These are phyloP conservation scores for Daldinia concentrica DNA, from an alignment of 495 filamentous ascomycete genomes.

Conservation along the genomic window DNA sequence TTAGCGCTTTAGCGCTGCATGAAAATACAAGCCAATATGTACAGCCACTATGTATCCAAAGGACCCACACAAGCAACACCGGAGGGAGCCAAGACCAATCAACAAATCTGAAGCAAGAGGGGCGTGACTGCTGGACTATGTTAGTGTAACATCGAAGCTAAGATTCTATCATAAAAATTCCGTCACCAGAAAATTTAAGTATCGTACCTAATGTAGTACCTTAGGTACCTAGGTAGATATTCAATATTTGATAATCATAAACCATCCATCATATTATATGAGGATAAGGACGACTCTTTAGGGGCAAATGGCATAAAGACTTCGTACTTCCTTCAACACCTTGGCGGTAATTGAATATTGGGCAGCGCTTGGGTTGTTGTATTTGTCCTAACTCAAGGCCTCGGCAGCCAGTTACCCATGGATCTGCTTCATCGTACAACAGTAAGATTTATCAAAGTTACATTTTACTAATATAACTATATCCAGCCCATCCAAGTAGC, in stretches of 20 bases:
- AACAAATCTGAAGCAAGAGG: neutral
- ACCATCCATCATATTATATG: neutral
- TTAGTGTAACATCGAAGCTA: neutral
- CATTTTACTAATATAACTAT: conserved; percentile 21
- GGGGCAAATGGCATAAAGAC: neutral
- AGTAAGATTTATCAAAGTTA: conserved; percentile 23
- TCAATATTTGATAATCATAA: too few relatives aligned
- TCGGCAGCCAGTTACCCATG: conserved; percentile 8
- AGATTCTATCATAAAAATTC: conserved; percentile 6
- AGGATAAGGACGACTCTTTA: conserved; percentile 2
- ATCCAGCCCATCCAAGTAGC: conserved; percentile 6
- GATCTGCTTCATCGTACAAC: conserved; percentile 13
- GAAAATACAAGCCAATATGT: conserved; percentile 8
- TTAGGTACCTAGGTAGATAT: too few relatives aligned
- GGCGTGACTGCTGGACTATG: conserved; percentile 7
- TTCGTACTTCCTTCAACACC: conserved; percentile 8
- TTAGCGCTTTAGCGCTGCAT: conserved; percentile 25
- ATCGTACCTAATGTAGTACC: too few relatives aligned
- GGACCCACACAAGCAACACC: conserved; percentile 11
- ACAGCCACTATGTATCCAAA: conserved; percentile 18
- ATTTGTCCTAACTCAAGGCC: conserved; percentile 1
- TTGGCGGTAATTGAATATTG: conserved; percentile 24
- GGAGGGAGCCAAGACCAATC: conserved; percentile 19
- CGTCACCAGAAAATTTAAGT: neutral
- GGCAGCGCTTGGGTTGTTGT: conserved; percentile 25